These are phyloP conservation scores for Cystobasidiaceae sp. DNA, from an alignment of 1,284 basidiomycete genomes.

Conservation along the genomic window DNA sequence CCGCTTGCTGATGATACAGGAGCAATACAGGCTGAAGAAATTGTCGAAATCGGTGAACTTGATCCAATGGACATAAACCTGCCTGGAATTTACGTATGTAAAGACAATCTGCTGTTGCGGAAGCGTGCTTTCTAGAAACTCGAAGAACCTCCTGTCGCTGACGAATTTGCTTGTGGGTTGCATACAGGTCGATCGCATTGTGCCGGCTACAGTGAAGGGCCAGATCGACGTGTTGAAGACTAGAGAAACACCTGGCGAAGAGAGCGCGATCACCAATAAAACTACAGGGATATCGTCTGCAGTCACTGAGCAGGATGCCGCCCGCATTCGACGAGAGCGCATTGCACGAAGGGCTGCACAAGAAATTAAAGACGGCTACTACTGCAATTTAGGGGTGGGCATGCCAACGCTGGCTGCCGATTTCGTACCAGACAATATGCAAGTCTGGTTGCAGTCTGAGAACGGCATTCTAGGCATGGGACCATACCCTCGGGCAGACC, in stretches of 20 bases:
- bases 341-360: constrained; percentile 79
- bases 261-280: no score
- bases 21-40: constrained; percentile 90
- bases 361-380: constrained; percentile 83
- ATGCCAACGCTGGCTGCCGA: constrained; percentile 87
- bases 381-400: constrained; percentile 63
- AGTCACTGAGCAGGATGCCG: constrained; percentile 44
- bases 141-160: no score
- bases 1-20: no score
- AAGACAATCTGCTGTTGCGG: no score
- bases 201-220: no score
- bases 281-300: no score
- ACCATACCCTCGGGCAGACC: constrained; percentile 73
- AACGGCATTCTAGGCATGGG: constrained; percentile 92
- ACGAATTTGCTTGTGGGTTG: no score
- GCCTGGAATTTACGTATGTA: constrained; percentile 38
- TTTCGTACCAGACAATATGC: constrained; percentile 64
- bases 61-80: constrained; percentile 69
- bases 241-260: no score
- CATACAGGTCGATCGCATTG: no score
- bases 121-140: no score
- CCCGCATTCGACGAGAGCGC: constrained; percentile 56
- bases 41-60: constrained; percentile 77
- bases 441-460: constrained; percentile 85
- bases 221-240: no score